Percentiles rank a stretch among this genome's conserved stretches.
Evolutionary conservation across 192 early-diverging fungal species (phyloP).

Genomic region (Entomortierella chlamydospora): DNA sequence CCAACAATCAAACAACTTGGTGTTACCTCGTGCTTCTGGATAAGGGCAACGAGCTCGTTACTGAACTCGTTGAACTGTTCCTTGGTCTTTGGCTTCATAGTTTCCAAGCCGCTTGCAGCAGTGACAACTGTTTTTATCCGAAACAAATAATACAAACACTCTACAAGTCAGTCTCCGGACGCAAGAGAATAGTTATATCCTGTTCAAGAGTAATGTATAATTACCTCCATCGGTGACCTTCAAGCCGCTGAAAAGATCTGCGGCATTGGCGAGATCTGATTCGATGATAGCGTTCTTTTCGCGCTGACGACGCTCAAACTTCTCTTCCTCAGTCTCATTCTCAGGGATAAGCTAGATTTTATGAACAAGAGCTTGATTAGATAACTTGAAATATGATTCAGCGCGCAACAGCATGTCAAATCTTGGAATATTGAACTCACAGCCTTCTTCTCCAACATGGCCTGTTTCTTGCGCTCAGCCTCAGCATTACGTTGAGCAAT

Average conservation of each 20-base stretch:
- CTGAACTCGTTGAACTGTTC: constrained; percentile 76
- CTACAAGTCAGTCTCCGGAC: too few species aligned
- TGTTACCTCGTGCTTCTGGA: not conserved
- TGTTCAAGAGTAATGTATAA: too few species aligned
- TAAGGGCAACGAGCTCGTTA: constrained; percentile 60
- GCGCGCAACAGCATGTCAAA: too few species aligned
- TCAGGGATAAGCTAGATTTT: constrained; percentile 46
- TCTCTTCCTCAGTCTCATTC: constrained; percentile 65
- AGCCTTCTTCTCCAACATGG: constrained; percentile 42
- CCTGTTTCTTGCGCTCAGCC: constrained; percentile 60
- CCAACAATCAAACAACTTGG: not conserved
- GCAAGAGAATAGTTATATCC: too few species aligned
- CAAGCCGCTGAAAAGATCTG: constrained; percentile 74
- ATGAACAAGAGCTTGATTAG: not conserved
- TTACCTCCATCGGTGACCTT: constrained; percentile 64
- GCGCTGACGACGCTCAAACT: constrained; percentile 63
- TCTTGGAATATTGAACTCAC: too few species aligned
- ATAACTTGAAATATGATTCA: not conserved
- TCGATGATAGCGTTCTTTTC: constrained; percentile 69
- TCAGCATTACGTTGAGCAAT: constrained; percentile 72
- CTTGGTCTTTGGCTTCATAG: constrained; percentile 71
- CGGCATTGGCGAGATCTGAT: constrained; percentile 70
- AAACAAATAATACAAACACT: too few species aligned
- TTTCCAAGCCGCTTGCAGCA: constrained; percentile 50
- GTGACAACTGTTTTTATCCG: too few species aligned